Evolutionary conservation across 2,329 filamentous ascomycete genomes (phyloP).

Genomic region (Kalaharituber pfeilii): DNA sequence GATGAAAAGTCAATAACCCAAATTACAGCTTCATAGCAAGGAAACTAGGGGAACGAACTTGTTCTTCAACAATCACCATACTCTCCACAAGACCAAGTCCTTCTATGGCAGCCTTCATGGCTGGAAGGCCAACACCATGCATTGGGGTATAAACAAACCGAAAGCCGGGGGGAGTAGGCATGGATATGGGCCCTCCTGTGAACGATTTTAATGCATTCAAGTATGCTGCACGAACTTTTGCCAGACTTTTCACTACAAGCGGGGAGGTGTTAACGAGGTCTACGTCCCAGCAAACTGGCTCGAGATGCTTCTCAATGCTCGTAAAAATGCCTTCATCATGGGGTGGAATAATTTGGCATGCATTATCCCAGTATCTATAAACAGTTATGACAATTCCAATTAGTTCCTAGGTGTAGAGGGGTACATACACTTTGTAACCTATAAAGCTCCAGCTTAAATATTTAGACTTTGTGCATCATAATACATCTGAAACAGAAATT

Average conservation of each 20-base stretch:
- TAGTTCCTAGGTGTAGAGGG: constrained; percentile 14
- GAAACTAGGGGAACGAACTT: constrained; percentile 7
- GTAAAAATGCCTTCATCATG: constrained; percentile 41
- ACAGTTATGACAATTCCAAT: neutral
- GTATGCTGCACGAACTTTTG: constrained; percentile 30
- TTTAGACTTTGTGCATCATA: constrained; percentile 13
- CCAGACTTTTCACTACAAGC: constrained; percentile 29
- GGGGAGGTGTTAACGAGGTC: constrained; percentile 26
- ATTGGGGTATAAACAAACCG: constrained; percentile 39
- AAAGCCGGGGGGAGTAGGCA: constrained; percentile 5
- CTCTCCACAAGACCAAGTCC: constrained; percentile 28
- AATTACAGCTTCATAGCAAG: neutral
- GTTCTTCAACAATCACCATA: constrained; percentile 32
- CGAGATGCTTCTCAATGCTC: constrained; percentile 38
- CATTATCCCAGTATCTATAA: constrained; percentile 40
- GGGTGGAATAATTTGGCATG: constrained; percentile 48
- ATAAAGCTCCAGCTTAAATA: constrained; percentile 7
- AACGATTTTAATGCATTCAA: constrained; percentile 15
- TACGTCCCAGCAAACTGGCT: constrained; percentile 33
- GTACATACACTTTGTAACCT: constrained; percentile 39
- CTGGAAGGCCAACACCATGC: constrained; percentile 37
- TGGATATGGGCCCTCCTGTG: constrained; percentile 11
- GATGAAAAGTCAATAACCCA: constrained; percentile 25
- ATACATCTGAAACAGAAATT: neutral
- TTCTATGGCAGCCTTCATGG: constrained; percentile 30